phyloP scores from a whole-genome alignment of 352 stramenopile genomes.

The Pythium aristosporum region DNA sequence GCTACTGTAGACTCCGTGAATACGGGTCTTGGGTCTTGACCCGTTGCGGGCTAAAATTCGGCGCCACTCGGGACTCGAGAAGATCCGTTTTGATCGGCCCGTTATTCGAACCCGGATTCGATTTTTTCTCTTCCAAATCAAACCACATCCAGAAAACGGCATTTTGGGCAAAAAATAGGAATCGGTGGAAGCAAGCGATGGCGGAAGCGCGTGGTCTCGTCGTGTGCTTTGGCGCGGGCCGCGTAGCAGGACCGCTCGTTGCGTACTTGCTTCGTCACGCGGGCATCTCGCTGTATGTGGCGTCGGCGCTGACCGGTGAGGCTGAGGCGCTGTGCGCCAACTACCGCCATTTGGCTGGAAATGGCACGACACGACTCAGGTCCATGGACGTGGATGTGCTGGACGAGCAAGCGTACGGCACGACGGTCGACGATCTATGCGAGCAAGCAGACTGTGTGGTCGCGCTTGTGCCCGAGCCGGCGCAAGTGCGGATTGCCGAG shows the following conservation, averaged over 20 bases:
- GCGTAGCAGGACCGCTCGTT: slow-evolving; percentile 40
- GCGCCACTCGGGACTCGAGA: too few relatives aligned
- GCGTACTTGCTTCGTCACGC: slow-evolving; percentile 35
- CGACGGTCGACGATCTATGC: slow-evolving; percentile 27
- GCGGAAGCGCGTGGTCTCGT: slow-evolving; percentile 13
- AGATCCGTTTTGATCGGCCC: too few relatives aligned
- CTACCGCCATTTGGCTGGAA: slow-evolving; percentile 16
- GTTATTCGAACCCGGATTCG: not conserved
- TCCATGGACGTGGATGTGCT: slow-evolving; percentile 28
- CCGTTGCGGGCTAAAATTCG: too few relatives aligned
- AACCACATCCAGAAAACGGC: too few relatives aligned
- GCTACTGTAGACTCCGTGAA: too few relatives aligned
- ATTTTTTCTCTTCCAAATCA: not conserved
- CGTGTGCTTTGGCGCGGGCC: slow-evolving; percentile 49
- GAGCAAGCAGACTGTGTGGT: slow-evolving; percentile 69
- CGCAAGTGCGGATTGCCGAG: slow-evolving; percentile 72
- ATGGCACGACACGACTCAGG: slow-evolving; percentile 2
- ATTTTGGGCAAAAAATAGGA: too few relatives aligned
- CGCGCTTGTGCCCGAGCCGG: slow-evolving; percentile 75
- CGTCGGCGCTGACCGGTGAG: slow-evolving; percentile 30
- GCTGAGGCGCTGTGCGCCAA: slow-evolving; percentile 29
- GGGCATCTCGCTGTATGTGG: slow-evolving; percentile 28
- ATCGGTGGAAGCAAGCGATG: not conserved
- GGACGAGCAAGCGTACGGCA: slow-evolving; percentile 13
- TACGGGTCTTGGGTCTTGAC: too few relatives aligned